These are phyloP conservation scores for Suhomyces kunorum DNA, from an alignment of 1,139 yeast species.

Conservation along the genomic window DNA sequence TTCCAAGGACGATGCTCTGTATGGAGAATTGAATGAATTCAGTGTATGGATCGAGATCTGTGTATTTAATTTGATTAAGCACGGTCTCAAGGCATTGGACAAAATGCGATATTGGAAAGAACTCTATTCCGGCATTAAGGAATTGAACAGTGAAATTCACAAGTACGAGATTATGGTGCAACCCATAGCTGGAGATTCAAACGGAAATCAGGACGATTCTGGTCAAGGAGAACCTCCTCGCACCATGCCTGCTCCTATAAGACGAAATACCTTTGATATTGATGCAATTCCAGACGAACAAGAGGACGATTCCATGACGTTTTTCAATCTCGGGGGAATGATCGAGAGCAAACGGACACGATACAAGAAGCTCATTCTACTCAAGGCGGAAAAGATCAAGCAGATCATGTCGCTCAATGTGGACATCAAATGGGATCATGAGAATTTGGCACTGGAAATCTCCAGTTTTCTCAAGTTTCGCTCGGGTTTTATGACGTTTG, in stretches of 20 bases:
- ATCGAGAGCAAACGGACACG: constrained; percentile 39
- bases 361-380: constrained; percentile 33
- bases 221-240: neutral
- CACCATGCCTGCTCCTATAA: neutral
- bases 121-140: constrained; percentile 31
- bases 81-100: constrained; percentile 39
- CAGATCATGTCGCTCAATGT: constrained; percentile 35
- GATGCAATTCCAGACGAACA: constrained; percentile 11
- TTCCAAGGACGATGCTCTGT: constrained; percentile 17
- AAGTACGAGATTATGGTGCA: constrained; percentile 24
- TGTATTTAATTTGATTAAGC: constrained; percentile 38
- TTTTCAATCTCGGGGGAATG: constrained; percentile 37
- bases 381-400: constrained; percentile 38
- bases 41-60: constrained; percentile 34
- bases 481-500: constrained; percentile 39
- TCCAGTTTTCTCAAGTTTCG: constrained; percentile 58
- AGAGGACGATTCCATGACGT: constrained; percentile 19
- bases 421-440: constrained; percentile 54
- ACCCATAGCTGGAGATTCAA: neutral
- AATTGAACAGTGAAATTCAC: constrained; percentile 33
- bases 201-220: too few relatives aligned
- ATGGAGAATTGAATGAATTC: constrained; percentile 22
- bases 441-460: constrained; percentile 60
- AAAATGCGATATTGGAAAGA: constrained; percentile 56
- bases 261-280: constrained; percentile 14